A percentile compares a stretch with the other conserved stretches of the same genome.
phyloP scores from a whole-genome alignment of 2,329 filamentous ascomycete genomes.

The Fusarium pseudograminearum region DNA sequence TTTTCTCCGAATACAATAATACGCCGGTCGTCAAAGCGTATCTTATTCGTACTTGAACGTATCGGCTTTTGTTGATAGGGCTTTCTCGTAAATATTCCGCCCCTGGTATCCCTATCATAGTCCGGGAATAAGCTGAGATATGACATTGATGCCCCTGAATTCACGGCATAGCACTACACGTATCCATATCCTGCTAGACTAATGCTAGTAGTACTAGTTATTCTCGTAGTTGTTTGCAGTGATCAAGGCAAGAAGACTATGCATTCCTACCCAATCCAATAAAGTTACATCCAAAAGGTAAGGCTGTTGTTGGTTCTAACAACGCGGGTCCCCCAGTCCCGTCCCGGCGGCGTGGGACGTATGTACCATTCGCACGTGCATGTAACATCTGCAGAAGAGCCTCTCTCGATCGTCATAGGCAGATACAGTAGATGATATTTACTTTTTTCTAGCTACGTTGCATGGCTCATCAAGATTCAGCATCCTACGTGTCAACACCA shows the following conservation, averaged over 20 bases:
- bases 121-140: constrained; percentile 8
- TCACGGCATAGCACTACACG: background rate
- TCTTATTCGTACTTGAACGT: background rate
- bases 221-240: background rate
- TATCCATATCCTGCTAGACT: background rate
- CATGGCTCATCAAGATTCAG: constrained; percentile 1
- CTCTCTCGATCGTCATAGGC: constrained; percentile 8
- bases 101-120: background rate
- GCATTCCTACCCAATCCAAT: background rate
- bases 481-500: constrained; percentile 22
- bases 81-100: constrained; percentile 24
- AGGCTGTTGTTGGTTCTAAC: constrained; percentile 33
- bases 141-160: constrained; percentile 16
- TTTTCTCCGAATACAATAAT: constrained; percentile 12
- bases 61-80: background rate
- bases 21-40: constrained; percentile 14
- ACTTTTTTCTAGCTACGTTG: background rate
- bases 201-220: background rate
- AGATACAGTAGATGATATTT: constrained; percentile 9
- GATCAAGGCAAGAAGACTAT: background rate
- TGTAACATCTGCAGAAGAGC: constrained; percentile 21
- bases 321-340: constrained; percentile 16
- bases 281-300: constrained; percentile 2
- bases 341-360: constrained; percentile 31
- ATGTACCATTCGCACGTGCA: constrained; percentile 30